Base-by-base conservation (phyloP, 345 rosid genomes). In the Citrus inodora region DNA sequence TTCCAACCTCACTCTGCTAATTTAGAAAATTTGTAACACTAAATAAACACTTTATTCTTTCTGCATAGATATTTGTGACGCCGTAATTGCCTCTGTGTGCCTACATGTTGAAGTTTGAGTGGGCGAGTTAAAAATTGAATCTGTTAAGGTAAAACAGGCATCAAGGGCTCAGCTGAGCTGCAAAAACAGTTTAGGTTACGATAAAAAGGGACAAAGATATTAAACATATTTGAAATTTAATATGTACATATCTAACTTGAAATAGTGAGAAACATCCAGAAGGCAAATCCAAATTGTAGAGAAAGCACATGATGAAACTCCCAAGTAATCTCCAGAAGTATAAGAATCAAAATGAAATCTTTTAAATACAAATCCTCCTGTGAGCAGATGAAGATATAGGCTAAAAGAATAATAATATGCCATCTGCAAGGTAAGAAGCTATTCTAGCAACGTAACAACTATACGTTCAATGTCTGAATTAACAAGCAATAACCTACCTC, bases 401-500 rank as follows among this genome's bases (percentile, higher is more conserved):
- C 5, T 53, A 37, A 71, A 42, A 24, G 62, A 71, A 71, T 4
- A 17, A 71, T 28, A 27, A 42, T 27, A 10, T 69, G 56, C 14
- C 14, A 42, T 42, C 13, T 42, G 22, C 35, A 42, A 42, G 61
- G 25, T 32, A 71, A 7, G 74, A 71, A 53, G 14, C 24, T 10
- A 71, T 28, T 0, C 74, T 25, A 28, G 30, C 5, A 46, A 13
- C 0, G 17, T 46, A 46, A 17, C 16, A 46, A 46, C 4, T 46
- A 13, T 3, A 53, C 58, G 19, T 16, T 16, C 5, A 8, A 16
- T 17, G 7, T 5, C 51, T 17, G 22, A 17, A 17, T 53, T 53
- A 53, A 53, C 7, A 53, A 16, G 58, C 22, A 53, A 17, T 16
- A 1, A 71, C 62, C 0, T 32, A 70, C 91, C 85, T 88, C 37